A percentile compares a stretch with the other conserved stretches of the same genome.
Evolutionary conservation across 495 filamentous ascomycete genomes (phyloP).

Genomic region (Choiromyces venosus): DNA sequence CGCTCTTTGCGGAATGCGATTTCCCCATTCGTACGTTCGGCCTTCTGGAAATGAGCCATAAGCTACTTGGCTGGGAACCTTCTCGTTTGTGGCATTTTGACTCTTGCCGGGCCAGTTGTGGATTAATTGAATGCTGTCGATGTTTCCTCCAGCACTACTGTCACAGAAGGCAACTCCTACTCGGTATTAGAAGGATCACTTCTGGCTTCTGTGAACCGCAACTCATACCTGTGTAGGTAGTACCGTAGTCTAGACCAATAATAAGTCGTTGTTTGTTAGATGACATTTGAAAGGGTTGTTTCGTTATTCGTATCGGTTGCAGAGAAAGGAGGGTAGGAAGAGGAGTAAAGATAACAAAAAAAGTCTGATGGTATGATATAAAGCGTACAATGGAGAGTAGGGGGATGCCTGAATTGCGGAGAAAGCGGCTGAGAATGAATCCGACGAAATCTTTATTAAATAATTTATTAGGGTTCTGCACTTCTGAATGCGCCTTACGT

Average conservation of each 20-base stretch:
- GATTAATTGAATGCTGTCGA: not conserved
- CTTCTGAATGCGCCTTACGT: not conserved
- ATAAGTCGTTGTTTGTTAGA: not conserved
- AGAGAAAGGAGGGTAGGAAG: not conserved
- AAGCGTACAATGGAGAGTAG: not conserved
- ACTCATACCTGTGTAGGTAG: not conserved
- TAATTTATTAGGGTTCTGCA: too few species aligned
- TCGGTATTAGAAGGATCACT: not conserved
- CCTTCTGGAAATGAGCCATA: not conserved
- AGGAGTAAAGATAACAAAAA: not conserved
- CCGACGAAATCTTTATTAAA: not conserved
- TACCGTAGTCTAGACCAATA: not conserved
- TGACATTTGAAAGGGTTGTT: not conserved
- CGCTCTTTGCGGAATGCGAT: not conserved
- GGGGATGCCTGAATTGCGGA: not conserved
- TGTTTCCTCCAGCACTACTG: not conserved
- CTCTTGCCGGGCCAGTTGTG: not conserved
- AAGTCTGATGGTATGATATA: not conserved
- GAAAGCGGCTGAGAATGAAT: not conserved
- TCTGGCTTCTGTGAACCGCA: not conserved
- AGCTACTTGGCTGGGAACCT: not conserved
- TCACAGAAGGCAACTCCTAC: not conserved
- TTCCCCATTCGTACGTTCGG: not conserved
- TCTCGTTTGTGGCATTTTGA: not conserved
- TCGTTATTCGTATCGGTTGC: not conserved